Conservation (phyloP, 345 rosid species). For the Murraya koenigii region DNA sequence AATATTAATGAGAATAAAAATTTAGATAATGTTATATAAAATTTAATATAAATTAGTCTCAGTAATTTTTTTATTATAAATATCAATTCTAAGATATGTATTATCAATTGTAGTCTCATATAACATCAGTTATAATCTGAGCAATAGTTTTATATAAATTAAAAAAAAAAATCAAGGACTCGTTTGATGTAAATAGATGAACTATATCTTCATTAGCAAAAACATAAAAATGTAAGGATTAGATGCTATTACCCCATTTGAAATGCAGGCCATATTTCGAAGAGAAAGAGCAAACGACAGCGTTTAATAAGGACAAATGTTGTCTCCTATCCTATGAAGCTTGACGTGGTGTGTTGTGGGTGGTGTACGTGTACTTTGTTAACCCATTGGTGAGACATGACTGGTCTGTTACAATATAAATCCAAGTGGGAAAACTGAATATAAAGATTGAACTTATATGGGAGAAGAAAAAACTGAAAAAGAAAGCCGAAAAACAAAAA, state of each 20-base stretch:
- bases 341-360: neutral
- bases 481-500: constrained; percentile 42
- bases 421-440: constrained; percentile 24
- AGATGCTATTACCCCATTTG: neutral
- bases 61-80: too few relatives aligned
- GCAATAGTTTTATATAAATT: too few relatives aligned
- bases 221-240: neutral
- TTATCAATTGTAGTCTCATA: too few relatives aligned
- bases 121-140: too few relatives aligned
- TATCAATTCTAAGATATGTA: too few relatives aligned
- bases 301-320: neutral
- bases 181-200: neutral
- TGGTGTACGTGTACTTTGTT: constrained; percentile 8
- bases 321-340: neutral
- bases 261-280: neutral
- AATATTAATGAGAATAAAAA: too few relatives aligned
- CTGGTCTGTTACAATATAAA: constrained; percentile 10
- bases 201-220: neutral
- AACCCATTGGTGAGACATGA: constrained; percentile 30
- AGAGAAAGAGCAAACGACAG: neutral
- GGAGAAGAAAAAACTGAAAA: neutral
- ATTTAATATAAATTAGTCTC: too few relatives aligned
- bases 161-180: neutral
- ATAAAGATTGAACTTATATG: constrained; percentile 2
- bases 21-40: too few relatives aligned